Conservation (phyloP, 306 rosid genomes). For the Astragalus membranaceus region DNA sequence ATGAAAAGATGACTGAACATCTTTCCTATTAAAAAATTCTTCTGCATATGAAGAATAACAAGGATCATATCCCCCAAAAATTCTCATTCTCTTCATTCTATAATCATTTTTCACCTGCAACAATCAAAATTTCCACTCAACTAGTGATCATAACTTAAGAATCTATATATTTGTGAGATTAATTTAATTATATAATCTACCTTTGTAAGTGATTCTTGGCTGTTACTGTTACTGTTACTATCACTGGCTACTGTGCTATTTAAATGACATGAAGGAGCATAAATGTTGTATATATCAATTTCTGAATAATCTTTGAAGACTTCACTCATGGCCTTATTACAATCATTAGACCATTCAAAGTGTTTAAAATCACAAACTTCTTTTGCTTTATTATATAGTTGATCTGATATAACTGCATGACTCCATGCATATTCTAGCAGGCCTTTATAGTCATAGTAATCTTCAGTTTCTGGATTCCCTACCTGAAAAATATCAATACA, state of each 20-base stretch:
- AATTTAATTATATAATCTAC: conserved; percentile 1
- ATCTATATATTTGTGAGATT: background rate
- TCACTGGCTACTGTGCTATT: conserved; percentile 20
- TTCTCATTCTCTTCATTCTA: conserved; percentile 30
- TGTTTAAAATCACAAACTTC: conserved; percentile 42
- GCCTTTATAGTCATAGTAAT: conserved; percentile 39
- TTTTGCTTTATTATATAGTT: conserved; percentile 38
- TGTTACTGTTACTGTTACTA: background rate
- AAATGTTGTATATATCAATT: conserved; percentile 54
- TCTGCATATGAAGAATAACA: conserved; percentile 44
- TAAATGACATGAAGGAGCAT: conserved; percentile 35
- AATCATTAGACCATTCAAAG: conserved; percentile 35
- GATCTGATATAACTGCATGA: conserved; percentile 51
- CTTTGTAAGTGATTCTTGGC: conserved; percentile 17
- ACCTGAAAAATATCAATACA: conserved; percentile 20
- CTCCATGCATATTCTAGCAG: conserved; percentile 58
- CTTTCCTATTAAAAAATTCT: conserved; percentile 40
- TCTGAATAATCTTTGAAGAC: conserved; percentile 33
- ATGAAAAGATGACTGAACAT: conserved; percentile 44
- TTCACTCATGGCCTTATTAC: conserved; percentile 34
- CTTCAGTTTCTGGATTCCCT: conserved; percentile 49
- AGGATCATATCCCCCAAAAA: conserved; percentile 52
- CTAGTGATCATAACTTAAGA: background rate
- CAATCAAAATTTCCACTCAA: background rate
- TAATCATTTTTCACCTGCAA: conserved; percentile 28